Evolutionary conservation across 2,329 filamentous ascomycete species (phyloP), one percentile per base, ranked within the genome.

Genomic region (Colletotrichum liaoningense): DNA sequence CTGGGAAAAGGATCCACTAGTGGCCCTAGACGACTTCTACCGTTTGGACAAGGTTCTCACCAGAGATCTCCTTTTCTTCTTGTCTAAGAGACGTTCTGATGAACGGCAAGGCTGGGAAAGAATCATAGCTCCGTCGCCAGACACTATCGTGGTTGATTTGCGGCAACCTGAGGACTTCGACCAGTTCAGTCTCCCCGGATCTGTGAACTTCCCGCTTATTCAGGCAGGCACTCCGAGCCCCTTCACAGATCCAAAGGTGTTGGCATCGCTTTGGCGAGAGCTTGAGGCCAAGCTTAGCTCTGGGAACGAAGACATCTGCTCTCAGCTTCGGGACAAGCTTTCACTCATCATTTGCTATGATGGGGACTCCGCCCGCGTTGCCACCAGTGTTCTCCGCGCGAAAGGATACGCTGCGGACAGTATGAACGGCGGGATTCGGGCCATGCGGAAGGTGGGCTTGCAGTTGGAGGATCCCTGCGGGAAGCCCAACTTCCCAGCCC

Each of bases 341-440:
- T 77, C 87, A 12, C 76, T 90, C 14, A 75, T 89, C 11, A 77
- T 88, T 9, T 90, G 88, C 77, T 89, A 90, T 64, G 81, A 88
- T 59, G 89, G 89, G 3, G 87, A 91, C 70, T 87, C 85, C 35
- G 83, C 88, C 5, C 83, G 89, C 1, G 84, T 90, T 5, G 88
- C 88, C 4, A 86, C 86, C 2, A 89, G 87, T 67, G 84, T 90
- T 2, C 77, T 90, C 58, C 81, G 88, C 6, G 87, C 86, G 0
- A 88, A 86, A 74, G 87, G 85, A 0, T 80, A 84, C 30, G 81
- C 83, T 68, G 86, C 86, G 1, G 84, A 85, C 57, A 88, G 85
- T 75, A 75, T 89, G 26, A 79, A 81, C 24, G 86, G 85, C 6
- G 88, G 87, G 0, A 78, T 79, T 24, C 33, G 69, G 6, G 79